A percentile compares a stretch with the other conserved stretches of the same genome.
Conservation (phyloP, 192 early-diverging fungal species). For the Backusella mclennaniae region DNA sequence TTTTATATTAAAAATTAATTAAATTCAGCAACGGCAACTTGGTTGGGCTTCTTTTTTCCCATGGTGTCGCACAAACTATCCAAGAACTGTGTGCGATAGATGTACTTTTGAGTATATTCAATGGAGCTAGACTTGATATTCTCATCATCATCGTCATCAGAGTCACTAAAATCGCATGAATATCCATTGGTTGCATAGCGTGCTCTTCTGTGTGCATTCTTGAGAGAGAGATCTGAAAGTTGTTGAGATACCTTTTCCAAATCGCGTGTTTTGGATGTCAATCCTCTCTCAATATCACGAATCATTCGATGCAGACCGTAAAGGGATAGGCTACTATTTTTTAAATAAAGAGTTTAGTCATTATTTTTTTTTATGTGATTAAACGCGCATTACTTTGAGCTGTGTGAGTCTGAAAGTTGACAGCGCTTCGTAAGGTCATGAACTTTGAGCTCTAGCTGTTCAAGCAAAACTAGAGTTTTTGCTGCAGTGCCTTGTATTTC, state of each 20-base stretch:
- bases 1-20: neutral
- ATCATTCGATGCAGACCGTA: conserved; percentile 15
- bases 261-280: neutral
- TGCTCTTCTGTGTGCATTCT: neutral
- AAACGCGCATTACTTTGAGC: neutral
- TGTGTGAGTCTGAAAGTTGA: neutral
- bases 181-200: neutral
- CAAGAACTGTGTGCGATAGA: conserved; percentile 3
- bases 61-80: conserved; percentile 4
- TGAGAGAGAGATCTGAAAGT: neutral
- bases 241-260: conserved; percentile 7
- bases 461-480: neutral
- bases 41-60: neutral
- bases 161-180: conserved; percentile 1
- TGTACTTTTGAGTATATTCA: neutral
- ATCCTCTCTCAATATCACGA: conserved; percentile 13
- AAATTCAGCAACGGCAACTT: neutral
- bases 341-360: neutral
- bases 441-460: conserved; percentile 9
- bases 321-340: neutral
- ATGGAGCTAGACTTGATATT: neutral
- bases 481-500: neutral
- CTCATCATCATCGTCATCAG: conserved; percentile 1
- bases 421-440: neutral
- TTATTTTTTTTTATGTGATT: neutral